Base-by-base conservation (phyloP, 495 filamentous ascomycete species). In the Penicillium lagena region DNA sequence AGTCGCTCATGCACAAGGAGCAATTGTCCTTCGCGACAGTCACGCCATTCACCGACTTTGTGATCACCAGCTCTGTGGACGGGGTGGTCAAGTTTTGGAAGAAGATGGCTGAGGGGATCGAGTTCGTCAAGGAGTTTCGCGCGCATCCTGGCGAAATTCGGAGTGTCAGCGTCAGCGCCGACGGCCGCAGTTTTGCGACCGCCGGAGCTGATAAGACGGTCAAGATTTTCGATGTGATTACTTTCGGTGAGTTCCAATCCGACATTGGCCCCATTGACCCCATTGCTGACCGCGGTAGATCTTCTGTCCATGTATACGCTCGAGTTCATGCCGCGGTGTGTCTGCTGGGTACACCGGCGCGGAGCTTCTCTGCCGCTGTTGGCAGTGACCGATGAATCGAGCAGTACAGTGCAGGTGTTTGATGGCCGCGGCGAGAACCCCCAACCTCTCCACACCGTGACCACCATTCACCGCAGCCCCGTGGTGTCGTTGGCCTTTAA, bases 1-100 rank as follows among this genome's bases (percentile, higher is more conserved):
- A 90, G 58, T 97, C 93, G 28, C 72, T 99, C 50, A 99, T 99
- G 93, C 93, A 99, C 72, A 90, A 91, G 64, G 93, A 97, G 47
- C 89, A 95, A 67, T 67, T 97, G 39, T 77, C 83, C 33, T 96
- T 87, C 52, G 76, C 87, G 46, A 90, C 85, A 6, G 78, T 96
- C 46, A 93, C 94, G 1, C 93, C 90, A 1, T 70, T 78, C 35
- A 95, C 93, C 42, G 93, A 96, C 47, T 97, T 99, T 59, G 67
- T 97, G 22, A 91, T 99, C 40, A 97, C 93, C 2, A 87, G 82
- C 51, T 96, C 90, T 2, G 67, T 87, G 12, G 91, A 99, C 62
- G 94, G 94, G 2, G 83, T 89, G 0, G 91, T 97, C 40, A 97
- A 97, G 64, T 99, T 97, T 67, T 99, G 93, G 93, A 97, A 99